Conservation (phyloP, 345 rosid species). For the Pistacia vera region DNA sequence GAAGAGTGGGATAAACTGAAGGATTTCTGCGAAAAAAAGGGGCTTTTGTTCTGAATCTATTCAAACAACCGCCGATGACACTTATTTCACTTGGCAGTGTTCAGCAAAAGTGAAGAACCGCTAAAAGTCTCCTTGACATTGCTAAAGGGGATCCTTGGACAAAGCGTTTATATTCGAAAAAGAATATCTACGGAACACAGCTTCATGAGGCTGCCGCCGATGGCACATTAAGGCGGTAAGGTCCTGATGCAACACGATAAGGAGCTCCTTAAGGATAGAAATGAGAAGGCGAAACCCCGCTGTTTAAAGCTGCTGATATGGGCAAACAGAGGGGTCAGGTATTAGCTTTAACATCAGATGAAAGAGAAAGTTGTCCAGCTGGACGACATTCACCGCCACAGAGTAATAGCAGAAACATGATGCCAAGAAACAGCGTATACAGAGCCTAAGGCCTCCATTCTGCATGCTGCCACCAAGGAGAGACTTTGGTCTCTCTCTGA, state of each 20-base stretch:
- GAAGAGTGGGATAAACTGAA: no score
- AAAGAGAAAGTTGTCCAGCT: background rate
- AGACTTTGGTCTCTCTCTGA: conserved; percentile 22
- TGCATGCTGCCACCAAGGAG: conserved; percentile 23
- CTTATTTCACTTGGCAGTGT: background rate
- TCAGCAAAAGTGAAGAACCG: background rate
- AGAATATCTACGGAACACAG: conserved; percentile 8
- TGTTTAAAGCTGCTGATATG: background rate
- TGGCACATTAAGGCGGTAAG: background rate
- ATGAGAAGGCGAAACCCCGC: no score
- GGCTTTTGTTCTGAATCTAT: background rate
- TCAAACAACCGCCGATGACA: background rate
- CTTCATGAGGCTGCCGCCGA: conserved; percentile 15
- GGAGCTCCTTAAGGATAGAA: background rate
- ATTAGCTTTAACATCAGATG: background rate
- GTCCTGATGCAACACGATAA: background rate
- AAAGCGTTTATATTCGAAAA: background rate
- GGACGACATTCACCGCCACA: background rate
- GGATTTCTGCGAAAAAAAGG: no score
- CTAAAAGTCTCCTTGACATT: background rate
- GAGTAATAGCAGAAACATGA: background rate
- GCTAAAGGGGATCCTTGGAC: background rate
- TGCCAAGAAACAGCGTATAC: no score
- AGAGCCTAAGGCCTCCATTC: conserved; percentile 10
- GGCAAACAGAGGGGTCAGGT: background rate